Evolutionary conservation across 768 basidiomycete species (phyloP), one percentile per base, ranked within the genome.

Genomic region (Austroboletus eburneus): DNA sequence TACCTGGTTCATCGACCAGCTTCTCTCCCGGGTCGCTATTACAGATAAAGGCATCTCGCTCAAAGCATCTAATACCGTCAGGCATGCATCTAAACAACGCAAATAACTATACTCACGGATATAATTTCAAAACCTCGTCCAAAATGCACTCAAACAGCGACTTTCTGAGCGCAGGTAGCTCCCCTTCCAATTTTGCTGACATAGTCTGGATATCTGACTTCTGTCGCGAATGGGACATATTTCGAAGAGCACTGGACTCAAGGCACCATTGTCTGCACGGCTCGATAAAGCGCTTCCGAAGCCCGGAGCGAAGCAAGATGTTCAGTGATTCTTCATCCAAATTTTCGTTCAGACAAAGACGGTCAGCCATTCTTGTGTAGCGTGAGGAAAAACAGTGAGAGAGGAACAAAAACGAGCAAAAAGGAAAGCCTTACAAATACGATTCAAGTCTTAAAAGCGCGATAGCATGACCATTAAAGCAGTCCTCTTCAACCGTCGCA

Each of bases 241-340:
- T 42, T 9, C 8, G 38, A 8, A 56, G 14, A 3, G 59, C 48
- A 1, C 0, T 35, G 2, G 51, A 43, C 0, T 57, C 48, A 0
- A 59, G 46, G 18, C 45, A 52, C 67, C 66, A 72, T 0, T 50
- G 33, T 2, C 34, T 43, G 30, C 66, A 65, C 7, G 44, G 43
- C 1, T 17, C 35, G 2, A 46, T 55, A 23, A 57, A 70, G 8
- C 67, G 62, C 20, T 46, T 56, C 7, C 46, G 36, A 0, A 73
- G 60, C 1, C 70, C 73, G 2, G 40, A 29, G 13, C 16, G 32
- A 18, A 66, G 39, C 5, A 74, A 52, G 1, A 66, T 61, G 6
- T 29, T 47, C 0, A 74, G 3, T 0, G 57, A 57, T 0, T 61
- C 56, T 2, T 61, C 62, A 6, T 55, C 50, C 16, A 70, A 18